Conservation (phyloP, 805 yeast genomes). For the Candida corydali region DNA sequence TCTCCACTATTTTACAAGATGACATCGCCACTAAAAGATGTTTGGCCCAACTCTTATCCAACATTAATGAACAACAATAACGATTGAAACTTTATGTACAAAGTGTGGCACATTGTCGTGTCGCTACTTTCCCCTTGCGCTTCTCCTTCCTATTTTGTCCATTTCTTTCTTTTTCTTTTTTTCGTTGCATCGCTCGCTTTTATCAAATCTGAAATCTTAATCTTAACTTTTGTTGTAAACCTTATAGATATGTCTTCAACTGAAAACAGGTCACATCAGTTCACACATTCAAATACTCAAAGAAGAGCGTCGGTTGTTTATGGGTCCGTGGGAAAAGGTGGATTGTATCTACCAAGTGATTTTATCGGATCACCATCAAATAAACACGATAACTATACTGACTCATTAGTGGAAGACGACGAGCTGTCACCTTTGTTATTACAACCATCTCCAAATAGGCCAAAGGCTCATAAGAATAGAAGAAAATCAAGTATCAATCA, state of each 20-base stretch:
- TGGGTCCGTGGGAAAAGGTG: slow-evolving; percentile 51
- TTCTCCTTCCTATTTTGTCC: slow-evolving; percentile 1
- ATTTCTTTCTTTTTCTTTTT: slow-evolving; percentile 1
- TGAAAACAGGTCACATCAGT: slow-evolving; percentile 17
- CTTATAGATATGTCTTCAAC: background rate
- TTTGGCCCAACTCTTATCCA: slow-evolving; percentile 73
- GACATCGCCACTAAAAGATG: slow-evolving; percentile 87
- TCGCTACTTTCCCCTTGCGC: background rate
- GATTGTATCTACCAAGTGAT: slow-evolving; percentile 49
- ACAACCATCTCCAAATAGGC: background rate
- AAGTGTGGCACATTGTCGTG: background rate
- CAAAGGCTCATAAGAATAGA: slow-evolving; percentile 1
- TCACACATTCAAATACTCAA: slow-evolving; percentile 39
- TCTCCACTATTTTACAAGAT: slow-evolving; percentile 71
- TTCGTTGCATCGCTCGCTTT: background rate
- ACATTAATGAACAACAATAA: slow-evolving; percentile 38
- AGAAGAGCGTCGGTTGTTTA: slow-evolving; percentile 50
- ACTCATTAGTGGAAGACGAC: slow-evolving; percentile 6
- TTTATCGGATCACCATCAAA: slow-evolving; percentile 22
- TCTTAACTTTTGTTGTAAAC: background rate
- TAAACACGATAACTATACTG: slow-evolving; percentile 14
- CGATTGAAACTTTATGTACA: background rate
- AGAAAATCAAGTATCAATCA: slow-evolving; percentile 19
- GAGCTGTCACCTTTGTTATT: slow-evolving; percentile 4
- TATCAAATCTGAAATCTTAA: background rate